Evolutionary conservation across 768 basidiomycete genomes (phyloP).

Genomic region (Hygrophorus pudorinus): DNA sequence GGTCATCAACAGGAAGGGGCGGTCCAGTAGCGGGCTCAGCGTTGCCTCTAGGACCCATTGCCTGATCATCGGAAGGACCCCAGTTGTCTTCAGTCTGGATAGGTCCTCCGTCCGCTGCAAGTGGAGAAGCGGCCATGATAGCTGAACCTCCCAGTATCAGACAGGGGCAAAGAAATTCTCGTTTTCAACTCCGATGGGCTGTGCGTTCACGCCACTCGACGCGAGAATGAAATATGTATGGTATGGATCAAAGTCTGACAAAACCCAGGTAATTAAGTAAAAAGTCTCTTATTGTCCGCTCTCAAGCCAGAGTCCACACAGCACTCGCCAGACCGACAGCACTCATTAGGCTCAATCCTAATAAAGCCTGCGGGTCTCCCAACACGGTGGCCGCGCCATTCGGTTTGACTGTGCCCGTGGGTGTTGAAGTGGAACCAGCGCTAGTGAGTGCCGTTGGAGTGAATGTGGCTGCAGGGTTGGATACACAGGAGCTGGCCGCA

Average conservation of each 20-base stretch:
- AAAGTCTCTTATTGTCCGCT: too few species aligned
- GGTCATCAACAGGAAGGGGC: slow-evolving; percentile 39
- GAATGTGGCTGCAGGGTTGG: slow-evolving; percentile 53
- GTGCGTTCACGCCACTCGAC: background rate
- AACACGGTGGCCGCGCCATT: slow-evolving; percentile 16
- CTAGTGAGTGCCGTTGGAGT: slow-evolving; percentile 41
- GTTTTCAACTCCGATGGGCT: slow-evolving; percentile 13
- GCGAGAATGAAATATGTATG: background rate
- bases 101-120: slow-evolving; percentile 6
- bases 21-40: slow-evolving; percentile 35
- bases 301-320: slow-evolving; percentile 30
- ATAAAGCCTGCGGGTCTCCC: slow-evolving; percentile 22
- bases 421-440: slow-evolving; percentile 15
- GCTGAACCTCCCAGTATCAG: background rate
- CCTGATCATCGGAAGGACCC: slow-evolving; percentile 34
- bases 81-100: slow-evolving; percentile 4
- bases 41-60: slow-evolving; percentile 30
- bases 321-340: slow-evolving; percentile 30
- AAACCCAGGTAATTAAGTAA: too few species aligned
- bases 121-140: slow-evolving; percentile 7
- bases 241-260: background rate
- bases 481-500: slow-evolving; percentile 57
- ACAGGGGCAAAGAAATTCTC: background rate
- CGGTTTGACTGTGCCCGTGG: slow-evolving; percentile 13
- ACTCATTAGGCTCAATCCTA: slow-evolving; percentile 26